These are phyloP conservation scores for Aspergillus kassunensis DNA, from an alignment of 495 filamentous ascomycete genomes.

Conservation along the genomic window DNA sequence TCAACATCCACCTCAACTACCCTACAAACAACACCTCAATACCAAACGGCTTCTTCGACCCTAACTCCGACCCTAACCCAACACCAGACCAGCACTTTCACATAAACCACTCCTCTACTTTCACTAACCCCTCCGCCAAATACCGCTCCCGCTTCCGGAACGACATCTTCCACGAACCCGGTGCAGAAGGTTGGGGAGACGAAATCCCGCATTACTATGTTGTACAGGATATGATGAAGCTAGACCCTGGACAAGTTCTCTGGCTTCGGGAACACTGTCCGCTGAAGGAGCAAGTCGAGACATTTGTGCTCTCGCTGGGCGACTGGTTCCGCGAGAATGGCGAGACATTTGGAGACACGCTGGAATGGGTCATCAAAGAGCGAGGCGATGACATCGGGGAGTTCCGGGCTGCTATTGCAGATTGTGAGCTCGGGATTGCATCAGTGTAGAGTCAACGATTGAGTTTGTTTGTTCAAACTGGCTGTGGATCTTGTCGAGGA, in stretches of 20 bases:
- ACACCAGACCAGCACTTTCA: constrained; percentile 22
- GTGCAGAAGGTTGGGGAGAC: constrained; percentile 55
- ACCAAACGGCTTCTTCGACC: constrained; percentile 9
- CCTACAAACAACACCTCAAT: constrained; percentile 15
- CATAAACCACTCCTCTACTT: constrained; percentile 18
- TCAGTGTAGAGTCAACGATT: too few relatives aligned
- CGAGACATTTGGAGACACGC: constrained; percentile 53
- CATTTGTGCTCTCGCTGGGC: constrained; percentile 46
- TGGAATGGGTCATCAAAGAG: constrained; percentile 43
- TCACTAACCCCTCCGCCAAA: constrained; percentile 26
- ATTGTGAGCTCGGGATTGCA: constrained; percentile 30
- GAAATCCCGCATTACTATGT: constrained; percentile 61
- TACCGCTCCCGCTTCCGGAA: constrained; percentile 29
- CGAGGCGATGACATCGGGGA: constrained; percentile 36
- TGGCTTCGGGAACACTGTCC: constrained; percentile 51
- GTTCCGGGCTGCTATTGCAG: constrained; percentile 25
- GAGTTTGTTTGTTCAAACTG: not conserved
- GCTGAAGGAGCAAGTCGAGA: constrained; percentile 52
- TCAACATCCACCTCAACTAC: constrained; percentile 53
- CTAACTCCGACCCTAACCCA: not conserved
- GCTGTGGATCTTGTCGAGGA: too few relatives aligned
- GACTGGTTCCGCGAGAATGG: constrained; percentile 65
- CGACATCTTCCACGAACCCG: constrained; percentile 37
- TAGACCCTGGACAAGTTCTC: constrained; percentile 55
- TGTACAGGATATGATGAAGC: constrained; percentile 63